phyloP scores from a whole-genome alignment of 768 basidiomycete species.

The Mycena venus region DNA sequence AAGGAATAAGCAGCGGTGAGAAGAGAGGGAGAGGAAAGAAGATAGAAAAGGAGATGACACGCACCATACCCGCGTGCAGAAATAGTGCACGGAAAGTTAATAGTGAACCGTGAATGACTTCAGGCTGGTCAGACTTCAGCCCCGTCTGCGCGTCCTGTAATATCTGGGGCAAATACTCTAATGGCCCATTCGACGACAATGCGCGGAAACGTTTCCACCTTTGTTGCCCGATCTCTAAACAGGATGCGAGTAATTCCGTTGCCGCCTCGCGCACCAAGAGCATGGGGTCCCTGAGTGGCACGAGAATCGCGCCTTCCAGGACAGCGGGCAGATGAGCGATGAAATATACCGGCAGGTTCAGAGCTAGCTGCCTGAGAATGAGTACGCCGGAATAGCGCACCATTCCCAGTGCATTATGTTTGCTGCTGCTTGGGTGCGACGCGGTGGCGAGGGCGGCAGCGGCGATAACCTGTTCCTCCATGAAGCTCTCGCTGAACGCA shows the following conservation, averaged over 20 bases:
- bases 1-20: too few relatives aligned
- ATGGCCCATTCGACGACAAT: neutral
- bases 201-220: too few relatives aligned
- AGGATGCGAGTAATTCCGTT: conserved; percentile 78
- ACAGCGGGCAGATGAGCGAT: conserved; percentile 73
- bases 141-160: conserved; percentile 77
- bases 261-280: conserved; percentile 81
- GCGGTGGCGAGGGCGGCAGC: conserved; percentile 68
- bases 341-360: conserved; percentile 76
- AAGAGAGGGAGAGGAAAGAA: too few relatives aligned
- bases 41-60: too few relatives aligned
- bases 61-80: conserved; percentile 76
- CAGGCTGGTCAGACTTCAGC: conserved; percentile 70
- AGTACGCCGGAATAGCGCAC: conserved; percentile 81
- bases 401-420: conserved; percentile 56
- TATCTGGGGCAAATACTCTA: conserved; percentile 70
- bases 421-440: conserved; percentile 39
- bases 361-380: conserved; percentile 80
- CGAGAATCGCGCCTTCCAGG: conserved; percentile 77
- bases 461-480: conserved; percentile 72
- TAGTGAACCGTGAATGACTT: conserved; percentile 79
- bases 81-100: conserved; percentile 80
- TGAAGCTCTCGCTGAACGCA: conserved; percentile 72
- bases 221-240: conserved; percentile 74
- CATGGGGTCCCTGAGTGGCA: conserved; percentile 74